Percentiles rank a stretch among this genome's conserved stretches.
Evolutionary conservation across 2,329 filamentous ascomycete genomes (phyloP).

Genomic region (Raffaelea deltoideospora): DNA sequence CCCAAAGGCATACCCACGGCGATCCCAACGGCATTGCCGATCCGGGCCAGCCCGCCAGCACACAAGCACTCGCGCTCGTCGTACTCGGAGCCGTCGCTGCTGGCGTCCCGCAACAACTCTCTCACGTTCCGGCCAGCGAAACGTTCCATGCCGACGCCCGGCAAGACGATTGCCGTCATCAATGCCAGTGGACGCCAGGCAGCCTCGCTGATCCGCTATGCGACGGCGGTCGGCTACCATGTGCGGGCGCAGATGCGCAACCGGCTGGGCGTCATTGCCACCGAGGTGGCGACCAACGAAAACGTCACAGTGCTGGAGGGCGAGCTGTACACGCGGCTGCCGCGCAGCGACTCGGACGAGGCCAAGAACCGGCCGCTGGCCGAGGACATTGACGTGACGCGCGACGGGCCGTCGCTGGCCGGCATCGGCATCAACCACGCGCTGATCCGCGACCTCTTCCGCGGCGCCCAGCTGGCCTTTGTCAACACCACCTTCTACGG

Average conservation of each 20-base stretch:
- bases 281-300: constrained; percentile 65
- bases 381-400: constrained; percentile 45
- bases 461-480: constrained; percentile 75
- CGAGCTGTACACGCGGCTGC: constrained; percentile 44
- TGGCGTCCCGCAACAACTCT: constrained; percentile 41
- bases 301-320: constrained; percentile 56
- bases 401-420: constrained; percentile 42
- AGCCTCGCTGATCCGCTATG: constrained; percentile 86
- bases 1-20: constrained; percentile 1
- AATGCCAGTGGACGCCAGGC: constrained; percentile 94
- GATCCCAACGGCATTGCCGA: constrained; percentile 5
- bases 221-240: constrained; percentile 81
- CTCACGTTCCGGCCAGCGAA: constrained; percentile 45
- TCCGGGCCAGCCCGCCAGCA: constrained; percentile 4
- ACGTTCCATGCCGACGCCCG: constrained; percentile 40
- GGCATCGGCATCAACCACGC: constrained; percentile 54
- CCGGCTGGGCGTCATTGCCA: constrained; percentile 72
- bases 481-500: constrained; percentile 98
- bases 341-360: constrained; percentile 31
- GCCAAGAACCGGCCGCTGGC: constrained; percentile 11
- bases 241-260: constrained; percentile 87
- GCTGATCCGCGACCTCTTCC: constrained; percentile 65
- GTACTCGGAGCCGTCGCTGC: constrained; percentile 43
- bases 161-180: constrained; percentile 83
- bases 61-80: constrained; percentile 49